Base-by-base conservation (phyloP, 2,329 filamentous ascomycete genomes). In the Ambrosiella beaveri region DNA sequence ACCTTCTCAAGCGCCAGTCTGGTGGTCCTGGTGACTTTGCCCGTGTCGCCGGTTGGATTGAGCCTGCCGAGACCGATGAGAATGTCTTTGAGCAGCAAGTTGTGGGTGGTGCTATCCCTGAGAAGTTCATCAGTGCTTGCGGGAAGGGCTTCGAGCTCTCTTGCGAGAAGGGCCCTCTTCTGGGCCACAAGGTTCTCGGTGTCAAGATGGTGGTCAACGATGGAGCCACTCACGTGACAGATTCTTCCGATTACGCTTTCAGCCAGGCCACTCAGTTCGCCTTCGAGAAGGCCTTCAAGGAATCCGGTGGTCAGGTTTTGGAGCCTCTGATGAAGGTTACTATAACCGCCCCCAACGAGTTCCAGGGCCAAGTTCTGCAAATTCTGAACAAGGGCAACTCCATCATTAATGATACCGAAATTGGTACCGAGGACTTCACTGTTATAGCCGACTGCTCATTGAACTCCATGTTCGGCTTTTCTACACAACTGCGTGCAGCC, bases 251-350 rank as follows among this genome's bases (percentile, higher is more conserved):
- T 79, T 87, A 90, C 76, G 83, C 93, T 11, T 98, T 98, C 81
- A 94, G 86, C 71, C 85, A 84, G 64, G 91, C 93, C 11, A 95
- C 93, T 1, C 88, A 95, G 71, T 87, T 95, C 75, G 93, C 93
- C 35, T 98, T 98, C 83, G 83, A 86, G 65, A 95, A 96, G 73
- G 86, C 88, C 15, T 97, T 98, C 74, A 76, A 78, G 61, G 81
- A 86, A 11, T 88, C 85, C 39, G 80, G 82, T 56, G 90, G 91
- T 2, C 80, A 88, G 65, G 84, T 98, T 8, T 81, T 98, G 40
- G 93, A 98, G 72, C 93, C 93, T 4, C 74, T 98, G 57, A 98
- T 98, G 93, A 97, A 96, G 79, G 96, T 89, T 0, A 90, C 89
- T 61, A 89, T 98, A 66, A 95, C 89, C 38, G 90, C 93, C 0